Conservation (phyloP, 371 early-diverging fungal genomes). For the Catenaria anguillulae region DNA sequence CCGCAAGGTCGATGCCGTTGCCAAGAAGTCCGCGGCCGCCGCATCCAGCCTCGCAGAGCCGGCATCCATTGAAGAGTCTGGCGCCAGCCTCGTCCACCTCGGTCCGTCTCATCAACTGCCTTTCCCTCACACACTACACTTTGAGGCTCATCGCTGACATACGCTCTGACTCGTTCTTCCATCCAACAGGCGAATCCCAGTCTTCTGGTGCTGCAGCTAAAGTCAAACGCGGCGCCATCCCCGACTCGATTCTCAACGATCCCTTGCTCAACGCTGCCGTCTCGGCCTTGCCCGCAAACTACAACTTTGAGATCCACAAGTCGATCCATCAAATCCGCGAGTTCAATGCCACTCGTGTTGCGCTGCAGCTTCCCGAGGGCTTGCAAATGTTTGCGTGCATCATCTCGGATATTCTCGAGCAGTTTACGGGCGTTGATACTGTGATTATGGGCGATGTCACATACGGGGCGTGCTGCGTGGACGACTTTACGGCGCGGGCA, state of each 20-base stretch:
- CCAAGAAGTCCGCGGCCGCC: too few species aligned
- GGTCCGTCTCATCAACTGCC: too few species aligned
- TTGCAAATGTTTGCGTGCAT: constrained; percentile 86
- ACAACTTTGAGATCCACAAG: constrained; percentile 99
- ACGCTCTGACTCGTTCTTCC: too few species aligned
- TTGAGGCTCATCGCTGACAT: too few species aligned
- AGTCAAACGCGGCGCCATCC: constrained; percentile 59
- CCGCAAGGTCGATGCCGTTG: constrained; percentile 17
- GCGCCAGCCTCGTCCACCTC: too few species aligned
- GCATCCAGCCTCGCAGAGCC: too few species aligned
- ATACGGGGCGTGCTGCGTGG: constrained; percentile 99
- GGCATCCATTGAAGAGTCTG: background rate
- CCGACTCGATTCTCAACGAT: constrained; percentile 69
- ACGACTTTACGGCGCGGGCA: constrained; percentile 88
- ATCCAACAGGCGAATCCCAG: constrained; percentile 10
- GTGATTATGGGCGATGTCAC: constrained; percentile 99
- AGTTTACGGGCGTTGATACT: constrained; percentile 75
- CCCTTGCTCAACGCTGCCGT: constrained; percentile 62
- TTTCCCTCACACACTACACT: too few species aligned
- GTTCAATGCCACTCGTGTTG: constrained; percentile 67
- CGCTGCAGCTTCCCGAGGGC: constrained; percentile 99
- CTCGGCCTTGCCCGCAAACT: constrained; percentile 76
- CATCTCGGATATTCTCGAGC: constrained; percentile 80
- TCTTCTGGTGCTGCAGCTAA: background rate
- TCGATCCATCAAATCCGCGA: constrained; percentile 82